phyloP scores from a whole-genome alignment of 1,284 basidiomycete genomes.

The Rhodotorula sp. region DNA sequence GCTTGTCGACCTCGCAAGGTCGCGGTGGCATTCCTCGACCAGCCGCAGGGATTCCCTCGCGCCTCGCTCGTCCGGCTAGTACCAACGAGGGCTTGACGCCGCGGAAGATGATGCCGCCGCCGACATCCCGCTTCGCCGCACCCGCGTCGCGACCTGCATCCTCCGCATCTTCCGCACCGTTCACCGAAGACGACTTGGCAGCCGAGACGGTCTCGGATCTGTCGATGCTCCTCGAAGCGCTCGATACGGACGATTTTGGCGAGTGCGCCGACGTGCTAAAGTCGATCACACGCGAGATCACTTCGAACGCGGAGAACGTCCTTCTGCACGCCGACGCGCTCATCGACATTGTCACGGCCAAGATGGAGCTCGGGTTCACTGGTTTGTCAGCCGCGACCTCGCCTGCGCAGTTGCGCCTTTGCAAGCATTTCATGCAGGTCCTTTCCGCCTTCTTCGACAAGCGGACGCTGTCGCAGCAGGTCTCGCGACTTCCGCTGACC shows the following conservation, averaged over 20 bases:
- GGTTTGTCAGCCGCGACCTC: slow-evolving; percentile 58
- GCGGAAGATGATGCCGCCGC: slow-evolving; percentile 5
- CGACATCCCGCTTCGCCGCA: slow-evolving; percentile 1
- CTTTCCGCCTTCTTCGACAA: slow-evolving; percentile 89
- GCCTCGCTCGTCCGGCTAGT: not conserved
- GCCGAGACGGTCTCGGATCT: slow-evolving; percentile 16
- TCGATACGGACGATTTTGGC: slow-evolving; percentile 42
- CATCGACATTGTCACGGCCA: slow-evolving; percentile 79
- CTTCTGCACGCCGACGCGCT: slow-evolving; percentile 80
- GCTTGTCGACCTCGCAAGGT: not conserved
- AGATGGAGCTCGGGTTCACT: slow-evolving; percentile 85
- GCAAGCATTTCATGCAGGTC: slow-evolving; percentile 94
- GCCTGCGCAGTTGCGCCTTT: slow-evolving; percentile 78
- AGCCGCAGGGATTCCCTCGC: slow-evolving; percentile 4
- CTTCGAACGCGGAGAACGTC: slow-evolving; percentile 57
- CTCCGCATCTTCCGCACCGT: not conserved
- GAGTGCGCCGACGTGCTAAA: slow-evolving; percentile 91
- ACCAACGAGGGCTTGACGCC: too few species aligned
- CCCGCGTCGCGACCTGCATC: slow-evolving; percentile 4
- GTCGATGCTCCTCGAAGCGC: slow-evolving; percentile 23
- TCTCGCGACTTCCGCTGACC: slow-evolving; percentile 74
- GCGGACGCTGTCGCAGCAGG: slow-evolving; percentile 70
- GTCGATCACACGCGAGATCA: slow-evolving; percentile 68
- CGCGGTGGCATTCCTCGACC: slow-evolving; percentile 27
- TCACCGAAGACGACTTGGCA: slow-evolving; percentile 31